Base-by-base conservation (phyloP, 345 rosid species). In the Adansonia digitata region DNA sequence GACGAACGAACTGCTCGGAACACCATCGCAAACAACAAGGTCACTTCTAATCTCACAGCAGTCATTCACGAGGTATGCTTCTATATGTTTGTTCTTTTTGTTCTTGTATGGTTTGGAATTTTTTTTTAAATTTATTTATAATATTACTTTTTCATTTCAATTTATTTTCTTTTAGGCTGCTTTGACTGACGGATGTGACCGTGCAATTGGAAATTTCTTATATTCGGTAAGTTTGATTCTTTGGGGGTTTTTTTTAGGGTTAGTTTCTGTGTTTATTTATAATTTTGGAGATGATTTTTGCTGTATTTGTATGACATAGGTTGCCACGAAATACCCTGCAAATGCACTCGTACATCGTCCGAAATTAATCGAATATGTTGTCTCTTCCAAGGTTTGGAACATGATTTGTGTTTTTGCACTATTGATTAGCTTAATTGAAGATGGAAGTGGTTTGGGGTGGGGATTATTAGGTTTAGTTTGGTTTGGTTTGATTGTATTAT, bases 321-420 rank as follows among this genome's bases (percentile, higher is more conserved):
- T 93, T 64, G 90, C 99, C 64, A 90, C 98, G 22, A 87, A 89
- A 81, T 89, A 74, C 81, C 97, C 91, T 0, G 77, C 94, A 4
- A 93, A 84, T 85, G 94, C 97, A 14, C 87, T 90, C 51, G 83
- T 82, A 37, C 99, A 96, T 82, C 92, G 99, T 29, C 92, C 94
- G 42, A 82, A 82, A 46, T 77, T 96, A 85, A 86, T 93, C 14
- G 74, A 77, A 56, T 89, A 88, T 74, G 80, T 96, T 35, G 89
- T 88, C 52, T 85, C 94, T 40, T 79, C 88, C 7, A 87, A 92
- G 97, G 98, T 93, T 59, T 7, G 79, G 34, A 24, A 49, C 24
- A 22, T 65, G 9, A 48, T 48, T 20, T 29, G 15, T 59, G n/a
- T 59, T 29, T 29, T 13, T 18, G 15, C 49, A 46, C 20, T 11